Evolutionary conservation across 768 basidiomycete species (phyloP).

Genomic region (Mycena venus): DNA sequence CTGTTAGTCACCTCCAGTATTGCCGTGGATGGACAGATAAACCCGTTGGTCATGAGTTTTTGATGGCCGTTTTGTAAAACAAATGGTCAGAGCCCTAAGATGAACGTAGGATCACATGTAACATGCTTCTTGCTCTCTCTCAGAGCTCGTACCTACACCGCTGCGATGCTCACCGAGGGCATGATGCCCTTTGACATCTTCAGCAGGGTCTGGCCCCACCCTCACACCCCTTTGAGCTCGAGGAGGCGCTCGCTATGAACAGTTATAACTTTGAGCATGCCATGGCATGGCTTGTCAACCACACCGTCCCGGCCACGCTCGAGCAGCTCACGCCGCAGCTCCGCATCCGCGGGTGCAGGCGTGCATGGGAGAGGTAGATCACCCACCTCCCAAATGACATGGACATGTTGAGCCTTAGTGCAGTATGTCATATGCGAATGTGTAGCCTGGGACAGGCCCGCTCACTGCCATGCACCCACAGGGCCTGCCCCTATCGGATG

Average conservation of each 20-base stretch:
- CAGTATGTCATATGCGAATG: constrained; percentile 74
- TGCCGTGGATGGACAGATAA: too few relatives aligned
- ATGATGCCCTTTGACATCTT: constrained; percentile 99
- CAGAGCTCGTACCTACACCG: too few relatives aligned
- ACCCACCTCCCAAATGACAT: constrained; percentile 87
- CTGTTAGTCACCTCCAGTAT: too few relatives aligned
- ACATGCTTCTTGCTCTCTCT: too few relatives aligned
- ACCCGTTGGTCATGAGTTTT: too few relatives aligned
- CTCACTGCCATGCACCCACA: constrained; percentile 52
- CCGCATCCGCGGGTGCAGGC: constrained; percentile 58
- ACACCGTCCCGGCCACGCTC: constrained; percentile 64
- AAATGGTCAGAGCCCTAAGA: too few relatives aligned
- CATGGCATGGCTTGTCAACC: constrained; percentile 95
- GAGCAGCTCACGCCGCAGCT: constrained; percentile 57
- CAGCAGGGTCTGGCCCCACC: constrained; percentile 87
- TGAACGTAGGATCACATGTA: too few relatives aligned
- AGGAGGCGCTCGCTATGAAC: constrained; percentile 89
- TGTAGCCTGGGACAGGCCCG: constrained; percentile 64
- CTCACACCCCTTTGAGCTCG: constrained; percentile 91
- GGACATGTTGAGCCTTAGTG: constrained; percentile 78
- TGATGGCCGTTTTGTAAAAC: too few relatives aligned
- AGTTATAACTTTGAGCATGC: constrained; percentile 96
- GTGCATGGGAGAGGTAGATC: constrained; percentile 52
- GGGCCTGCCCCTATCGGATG: constrained; percentile 63
- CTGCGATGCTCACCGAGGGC: constrained; percentile 82